Evolutionary conservation across 1,139 yeast genomes (phyloP), one percentile per base, ranked within the genome.

Genomic region (Schizosaccharomyces versatilis): DNA sequence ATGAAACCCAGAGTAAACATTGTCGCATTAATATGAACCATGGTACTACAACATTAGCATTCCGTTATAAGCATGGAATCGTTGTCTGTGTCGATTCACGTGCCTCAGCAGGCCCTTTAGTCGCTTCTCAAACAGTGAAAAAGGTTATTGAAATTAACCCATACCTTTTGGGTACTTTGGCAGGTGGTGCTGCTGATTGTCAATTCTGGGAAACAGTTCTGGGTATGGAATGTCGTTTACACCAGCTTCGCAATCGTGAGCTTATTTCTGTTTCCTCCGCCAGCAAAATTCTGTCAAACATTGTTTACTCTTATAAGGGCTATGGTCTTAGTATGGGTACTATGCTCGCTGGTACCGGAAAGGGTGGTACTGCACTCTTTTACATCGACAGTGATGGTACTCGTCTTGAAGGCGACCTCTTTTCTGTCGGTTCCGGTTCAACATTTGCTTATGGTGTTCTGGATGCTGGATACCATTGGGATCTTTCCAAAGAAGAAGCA

Each of bases 161-260:
- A 66, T 57, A 53, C 56, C 71, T 90, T 62, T 75, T 90, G 63
- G 99, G 99, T 61, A 90, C 99, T 39, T 81, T 90, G 96, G 99
- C 99, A 41, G 99, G 99, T 70, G 97, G 97, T 73, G 99, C 99
- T 54, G 98, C 98, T 36, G 99, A 90, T 71, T 90, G 99, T 74
- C 98, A 93, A 69, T 93, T 75, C 69, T 90, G 99, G 99, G 97
- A 90, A 71, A 85, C 96, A 38, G 90, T 97, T 97, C 75, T 90
- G 60, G 98, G 98, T 61, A 74, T 95, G 19, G 97, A 90, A 70
- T 90, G 98, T 72, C 77, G 99, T 65, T 72, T 90, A 63, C 95
- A 88, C 68, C 98, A 90, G 68, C 75, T 90, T 64, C 78, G 95
- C 66, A 93, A 88, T 68, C 88, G 88, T 70, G 93, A 86, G 68